Conservation (phyloP, 2,329 filamentous ascomycete genomes). For the Lecanicillium sp. region DNA sequence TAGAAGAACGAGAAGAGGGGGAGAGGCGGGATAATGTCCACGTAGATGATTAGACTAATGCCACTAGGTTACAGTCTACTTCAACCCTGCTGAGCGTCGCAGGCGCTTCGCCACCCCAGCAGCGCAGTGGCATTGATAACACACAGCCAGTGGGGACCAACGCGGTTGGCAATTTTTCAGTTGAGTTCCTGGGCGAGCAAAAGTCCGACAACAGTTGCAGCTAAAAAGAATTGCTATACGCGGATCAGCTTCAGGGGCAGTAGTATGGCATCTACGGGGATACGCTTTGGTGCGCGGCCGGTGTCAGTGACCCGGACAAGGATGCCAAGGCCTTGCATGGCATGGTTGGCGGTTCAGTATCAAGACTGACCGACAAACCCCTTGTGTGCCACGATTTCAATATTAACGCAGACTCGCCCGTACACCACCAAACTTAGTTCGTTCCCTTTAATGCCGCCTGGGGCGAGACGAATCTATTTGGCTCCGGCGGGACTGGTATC, state of each 20-base stretch:
- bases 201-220: conserved; percentile 34
- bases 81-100: conserved; percentile 6
- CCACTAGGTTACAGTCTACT: not conserved
- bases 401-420: conserved; percentile 25
- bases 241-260: conserved; percentile 27
- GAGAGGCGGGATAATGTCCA: not conserved
- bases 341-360: conserved; percentile 34
- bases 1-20: not conserved
- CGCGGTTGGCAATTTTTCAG: conserved; percentile 25
- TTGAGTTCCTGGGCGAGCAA: conserved; percentile 32
- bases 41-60: not conserved
- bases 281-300: conserved; percentile 29
- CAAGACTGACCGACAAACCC: conserved; percentile 28
- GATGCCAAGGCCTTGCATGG: conserved; percentile 32
- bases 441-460: conserved; percentile 30
- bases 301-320: conserved; percentile 25
- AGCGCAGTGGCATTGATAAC: conserved; percentile 25
- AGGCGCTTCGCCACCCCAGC: conserved; percentile 1
- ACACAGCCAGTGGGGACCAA: conserved; percentile 32
- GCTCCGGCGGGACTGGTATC: conserved; percentile 35
- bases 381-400: conserved; percentile 31
- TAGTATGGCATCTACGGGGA: conserved; percentile 36
- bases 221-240: conserved; percentile 32
- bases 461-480: conserved; percentile 30
- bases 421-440: conserved; percentile 29